phyloP scores from a whole-genome alignment of 2,329 filamentous ascomycete genomes.

The Grosmannia clavigera region DNA sequence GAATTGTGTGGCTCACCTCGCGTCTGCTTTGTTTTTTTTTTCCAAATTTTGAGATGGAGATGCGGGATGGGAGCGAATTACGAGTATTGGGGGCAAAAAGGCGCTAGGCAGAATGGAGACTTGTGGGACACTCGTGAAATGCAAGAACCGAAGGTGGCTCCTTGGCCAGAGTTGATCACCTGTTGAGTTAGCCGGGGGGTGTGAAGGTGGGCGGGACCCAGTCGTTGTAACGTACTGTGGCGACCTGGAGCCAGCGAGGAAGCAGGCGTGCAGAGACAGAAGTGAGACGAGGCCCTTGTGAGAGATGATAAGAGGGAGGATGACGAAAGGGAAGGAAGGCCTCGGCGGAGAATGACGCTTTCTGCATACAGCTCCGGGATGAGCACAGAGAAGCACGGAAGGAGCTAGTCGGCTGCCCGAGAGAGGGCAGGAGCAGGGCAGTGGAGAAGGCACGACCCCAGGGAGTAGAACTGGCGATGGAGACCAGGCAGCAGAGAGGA shows the following conservation, averaged over 20 bases:
- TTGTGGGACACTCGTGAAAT: constrained; percentile 4
- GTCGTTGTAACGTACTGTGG: neutral
- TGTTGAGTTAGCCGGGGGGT: neutral
- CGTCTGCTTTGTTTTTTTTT: constrained; percentile 2
- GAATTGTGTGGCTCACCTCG: constrained; percentile 12
- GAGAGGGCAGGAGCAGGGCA: neutral
- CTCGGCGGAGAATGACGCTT: neutral
- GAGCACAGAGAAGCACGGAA: neutral
- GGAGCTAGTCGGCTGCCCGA: neutral
- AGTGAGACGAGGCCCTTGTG: neutral
- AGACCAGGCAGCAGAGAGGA: neutral
- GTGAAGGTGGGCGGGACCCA: neutral
- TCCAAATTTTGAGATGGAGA: neutral
- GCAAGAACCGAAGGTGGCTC: constrained; percentile 4
- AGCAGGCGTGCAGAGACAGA: neutral
- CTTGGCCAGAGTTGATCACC: neutral
- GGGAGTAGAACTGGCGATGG: neutral
- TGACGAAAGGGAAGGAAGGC: no score
- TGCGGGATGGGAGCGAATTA: neutral
- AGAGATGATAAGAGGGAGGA: neutral
- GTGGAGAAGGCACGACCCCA: neutral
- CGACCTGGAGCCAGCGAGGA: no score
- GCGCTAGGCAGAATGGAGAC: constrained; percentile 8
- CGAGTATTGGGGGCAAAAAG: neutral
- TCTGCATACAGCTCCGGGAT: neutral